A percentile compares a stretch with the other conserved stretches of the same genome.
phyloP scores from a whole-genome alignment of 2,329 filamentous ascomycete genomes.

The Septoria linicola region DNA sequence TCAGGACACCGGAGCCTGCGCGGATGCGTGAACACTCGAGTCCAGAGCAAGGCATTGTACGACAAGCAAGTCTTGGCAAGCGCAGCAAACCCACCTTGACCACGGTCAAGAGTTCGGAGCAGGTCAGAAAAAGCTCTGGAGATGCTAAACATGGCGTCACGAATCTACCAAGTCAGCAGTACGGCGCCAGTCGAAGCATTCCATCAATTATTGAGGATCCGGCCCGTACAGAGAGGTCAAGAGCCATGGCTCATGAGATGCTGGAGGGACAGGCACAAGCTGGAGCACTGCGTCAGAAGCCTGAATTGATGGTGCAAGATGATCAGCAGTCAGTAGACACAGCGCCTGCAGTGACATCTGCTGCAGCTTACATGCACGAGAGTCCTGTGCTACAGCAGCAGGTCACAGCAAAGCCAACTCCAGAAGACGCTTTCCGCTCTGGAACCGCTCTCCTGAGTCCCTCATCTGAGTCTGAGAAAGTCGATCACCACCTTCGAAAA shows the following conservation, averaged over 20 bases:
- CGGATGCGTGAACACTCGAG: constrained; percentile 14
- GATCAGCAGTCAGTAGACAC: not conserved
- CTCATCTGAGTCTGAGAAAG: constrained; percentile 36
- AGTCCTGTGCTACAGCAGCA: not conserved
- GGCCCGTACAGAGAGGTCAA: constrained; percentile 13
- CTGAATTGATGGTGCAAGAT: not conserved
- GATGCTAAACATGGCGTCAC: constrained; percentile 18
- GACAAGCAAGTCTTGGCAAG: constrained; percentile 51
- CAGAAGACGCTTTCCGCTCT: constrained; percentile 33
- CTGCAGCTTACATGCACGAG: constrained; percentile 6
- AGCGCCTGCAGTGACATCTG: not conserved
- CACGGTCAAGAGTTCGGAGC: constrained; percentile 48
- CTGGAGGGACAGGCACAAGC: constrained; percentile 19
- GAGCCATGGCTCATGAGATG: constrained; percentile 13
- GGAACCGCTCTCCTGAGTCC: constrained; percentile 40
- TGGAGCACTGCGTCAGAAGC: constrained; percentile 2
- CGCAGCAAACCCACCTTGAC: constrained; percentile 50
- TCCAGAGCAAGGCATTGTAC: constrained; percentile 37
- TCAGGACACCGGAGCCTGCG: constrained; percentile 3
- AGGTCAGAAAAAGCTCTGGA: constrained; percentile 21
- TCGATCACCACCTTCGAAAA: constrained; percentile 6
- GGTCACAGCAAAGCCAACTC: constrained; percentile 22
- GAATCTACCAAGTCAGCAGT: constrained; percentile 27
- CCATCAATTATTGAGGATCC: constrained; percentile 2
- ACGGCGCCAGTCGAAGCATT: not conserved